Base-by-base conservation (phyloP, 2,329 filamentous ascomycete species). In the Waltergamsia citrina region DNA sequence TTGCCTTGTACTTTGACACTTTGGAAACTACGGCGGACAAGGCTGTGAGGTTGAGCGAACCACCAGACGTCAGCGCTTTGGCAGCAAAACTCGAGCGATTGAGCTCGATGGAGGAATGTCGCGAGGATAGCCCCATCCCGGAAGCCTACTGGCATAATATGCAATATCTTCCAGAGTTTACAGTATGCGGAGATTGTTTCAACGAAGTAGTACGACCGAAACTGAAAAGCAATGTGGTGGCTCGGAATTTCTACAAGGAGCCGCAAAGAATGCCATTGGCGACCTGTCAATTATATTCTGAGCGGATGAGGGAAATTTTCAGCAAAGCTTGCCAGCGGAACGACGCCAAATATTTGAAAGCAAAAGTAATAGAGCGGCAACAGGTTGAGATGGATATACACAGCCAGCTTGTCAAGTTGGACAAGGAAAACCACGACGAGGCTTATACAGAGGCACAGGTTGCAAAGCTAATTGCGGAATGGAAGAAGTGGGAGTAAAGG, bases 171-270 rank as follows among this genome's bases (percentile, higher is more conserved):
- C 84, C 82, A 0, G 74, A 87, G 31, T 76, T 94, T 47, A 86
- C 82, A 1, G 80, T 94, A 4, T 96, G 88, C 56, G 77, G 83
- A 42, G 85, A 90, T 54, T 96, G 88, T 54, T 94, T 83, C 52
- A 74, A 85, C 12, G 78, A 85, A 16, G 72, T 85, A 1, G 74
- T 94, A n/a, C 75, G 72, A 56, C 86, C 87, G 1, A 63, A 76
- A 33, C 58, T 79, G 2, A 62, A 68, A 20, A 62, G 67, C 12
- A 58, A 60, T 26, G 59, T 70, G 1, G 63, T 88, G 17, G 77
- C 81, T 8, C 60, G 69, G 14, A 73, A 79, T 42, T 83, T 92
- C 44, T 76, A 74, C 41, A 67, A 69, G 36, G 65, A 72, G 11
- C 66, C 75, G 17, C 71, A 76, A 41, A 65, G 67, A 10, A 56